Evolutionary conservation across 169 alveolate species (phyloP).

Genomic region (Plasmodium gaboni): DNA sequence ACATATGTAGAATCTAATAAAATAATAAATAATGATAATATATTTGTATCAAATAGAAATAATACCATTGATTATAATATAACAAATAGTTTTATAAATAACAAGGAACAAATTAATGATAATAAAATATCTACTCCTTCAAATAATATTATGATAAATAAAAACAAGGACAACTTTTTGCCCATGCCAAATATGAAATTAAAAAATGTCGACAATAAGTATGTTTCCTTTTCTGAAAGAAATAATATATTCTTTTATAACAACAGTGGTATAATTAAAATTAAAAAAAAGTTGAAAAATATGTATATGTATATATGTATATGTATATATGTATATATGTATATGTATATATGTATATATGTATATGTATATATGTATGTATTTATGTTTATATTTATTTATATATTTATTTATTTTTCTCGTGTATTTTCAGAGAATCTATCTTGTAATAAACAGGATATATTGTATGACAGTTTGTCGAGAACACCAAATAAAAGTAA

Average conservation of each 20-base stretch:
- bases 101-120: constrained; percentile 7
- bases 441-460: neutral
- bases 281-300: neutral
- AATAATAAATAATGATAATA: neutral
- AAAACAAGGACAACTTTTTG: neutral
- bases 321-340: neutral
- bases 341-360: neutral
- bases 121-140: constrained; percentile 1
- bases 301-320: neutral
- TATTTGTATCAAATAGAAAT: neutral
- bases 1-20: neutral
- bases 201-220: constrained; percentile 21
- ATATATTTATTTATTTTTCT: neutral
- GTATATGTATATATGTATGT: neutral
- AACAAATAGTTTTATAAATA: constrained; percentile 42
- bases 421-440: neutral
- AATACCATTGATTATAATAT: constrained; percentile 13
- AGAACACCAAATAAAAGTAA: neutral
- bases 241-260: constrained; percentile 26
- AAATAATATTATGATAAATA: constrained; percentile 10
- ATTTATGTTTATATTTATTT: neutral
- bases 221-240: constrained; percentile 40
- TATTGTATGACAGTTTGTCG: neutral
- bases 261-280: constrained; percentile 9
- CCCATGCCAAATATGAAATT: constrained; percentile 7